Conservation (phyloP, 108 stramenopile species). For the Seminavis robusta region DNA sequence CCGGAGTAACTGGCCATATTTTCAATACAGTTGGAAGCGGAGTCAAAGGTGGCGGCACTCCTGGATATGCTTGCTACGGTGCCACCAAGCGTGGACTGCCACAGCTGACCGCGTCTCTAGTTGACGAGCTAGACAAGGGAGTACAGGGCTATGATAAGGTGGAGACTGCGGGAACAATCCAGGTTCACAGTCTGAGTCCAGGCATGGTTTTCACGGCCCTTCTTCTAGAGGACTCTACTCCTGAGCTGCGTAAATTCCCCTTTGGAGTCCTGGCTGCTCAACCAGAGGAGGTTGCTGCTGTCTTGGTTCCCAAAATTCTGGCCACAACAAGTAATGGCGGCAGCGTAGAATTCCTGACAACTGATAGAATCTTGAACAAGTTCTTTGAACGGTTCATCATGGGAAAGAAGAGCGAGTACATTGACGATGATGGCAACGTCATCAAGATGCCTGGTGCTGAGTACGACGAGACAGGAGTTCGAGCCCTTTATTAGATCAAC, state of each 20-base stretch:
- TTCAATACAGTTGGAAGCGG: slow-evolving; percentile 91
- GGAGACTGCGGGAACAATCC: slow-evolving; percentile 66
- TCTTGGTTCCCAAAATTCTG: slow-evolving; percentile 89
- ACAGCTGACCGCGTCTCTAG: slow-evolving; percentile 80
- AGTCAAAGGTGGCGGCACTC: slow-evolving; percentile 91
- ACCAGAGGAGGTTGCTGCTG: slow-evolving; percentile 88
- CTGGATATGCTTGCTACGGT: slow-evolving; percentile 91
- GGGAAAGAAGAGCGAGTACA: slow-evolving; percentile 88
- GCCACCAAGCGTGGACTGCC: slow-evolving; percentile 91
- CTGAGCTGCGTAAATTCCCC: slow-evolving; percentile 89
- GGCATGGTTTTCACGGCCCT: slow-evolving; percentile 93
- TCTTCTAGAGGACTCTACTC: slow-evolving; percentile 86
- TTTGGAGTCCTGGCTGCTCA: slow-evolving; percentile 90
- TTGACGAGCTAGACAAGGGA: slow-evolving; percentile 83
- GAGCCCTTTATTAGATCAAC: slow-evolving; percentile 84
- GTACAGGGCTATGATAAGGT: slow-evolving; percentile 86
- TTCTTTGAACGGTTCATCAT: slow-evolving; percentile 87
- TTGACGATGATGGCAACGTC: slow-evolving; percentile 92
- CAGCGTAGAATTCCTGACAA: slow-evolving; percentile 84
- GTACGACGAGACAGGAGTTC: slow-evolving; percentile 81
- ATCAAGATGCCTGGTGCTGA: slow-evolving; percentile 82
- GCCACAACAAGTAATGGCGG: slow-evolving; percentile 62
- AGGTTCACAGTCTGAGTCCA: slow-evolving; percentile 84
- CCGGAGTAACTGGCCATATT: slow-evolving; percentile 78
- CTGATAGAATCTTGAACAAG: slow-evolving; percentile 81